phyloP scores from a whole-genome alignment of 1,139 yeast genomes.

The Eremothecium cymbalariae region DNA sequence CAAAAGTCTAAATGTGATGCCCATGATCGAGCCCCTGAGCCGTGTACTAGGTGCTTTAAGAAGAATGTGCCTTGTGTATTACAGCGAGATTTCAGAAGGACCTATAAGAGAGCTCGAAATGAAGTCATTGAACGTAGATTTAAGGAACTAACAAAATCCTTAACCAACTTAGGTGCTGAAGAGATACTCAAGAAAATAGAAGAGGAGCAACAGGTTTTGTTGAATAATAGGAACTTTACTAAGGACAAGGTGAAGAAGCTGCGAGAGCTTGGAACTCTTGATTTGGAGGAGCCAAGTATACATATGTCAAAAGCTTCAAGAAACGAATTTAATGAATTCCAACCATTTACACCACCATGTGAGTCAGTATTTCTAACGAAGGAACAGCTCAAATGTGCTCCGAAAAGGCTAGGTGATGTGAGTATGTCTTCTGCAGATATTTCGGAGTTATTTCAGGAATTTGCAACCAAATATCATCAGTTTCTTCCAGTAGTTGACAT shows the following conservation, averaged over 20 bases:
- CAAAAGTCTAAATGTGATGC: constrained; percentile 91
- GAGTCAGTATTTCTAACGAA: constrained; percentile 26
- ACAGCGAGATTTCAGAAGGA: constrained; percentile 75
- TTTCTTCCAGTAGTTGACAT: constrained; percentile 84
- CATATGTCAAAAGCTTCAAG: background rate
- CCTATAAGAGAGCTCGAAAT: constrained; percentile 77
- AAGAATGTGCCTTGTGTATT: constrained; percentile 63
- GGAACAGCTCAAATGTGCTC: constrained; percentile 44
- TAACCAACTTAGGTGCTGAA: constrained; percentile 46
- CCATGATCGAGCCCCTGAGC: constrained; percentile 62
- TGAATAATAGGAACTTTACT: constrained; percentile 28
- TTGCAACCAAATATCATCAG: constrained; percentile 67
- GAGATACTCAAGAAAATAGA: constrained; percentile 35
- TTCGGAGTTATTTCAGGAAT: constrained; percentile 58
- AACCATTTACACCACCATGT: background rate
- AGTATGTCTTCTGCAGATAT: constrained; percentile 55
- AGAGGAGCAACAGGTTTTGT: constrained; percentile 21
- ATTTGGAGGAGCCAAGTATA: background rate
- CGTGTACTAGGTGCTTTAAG: constrained; percentile 75
- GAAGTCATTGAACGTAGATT: constrained; percentile 80
- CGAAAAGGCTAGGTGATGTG: constrained; percentile 62
- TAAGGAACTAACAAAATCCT: constrained; percentile 51
- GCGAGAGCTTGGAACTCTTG: constrained; percentile 7
- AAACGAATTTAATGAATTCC: background rate
- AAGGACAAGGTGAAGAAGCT: constrained; percentile 25